Conservation (phyloP, 495 filamentous ascomycete genomes). For the Symbiotaphrina buchneri region DNA sequence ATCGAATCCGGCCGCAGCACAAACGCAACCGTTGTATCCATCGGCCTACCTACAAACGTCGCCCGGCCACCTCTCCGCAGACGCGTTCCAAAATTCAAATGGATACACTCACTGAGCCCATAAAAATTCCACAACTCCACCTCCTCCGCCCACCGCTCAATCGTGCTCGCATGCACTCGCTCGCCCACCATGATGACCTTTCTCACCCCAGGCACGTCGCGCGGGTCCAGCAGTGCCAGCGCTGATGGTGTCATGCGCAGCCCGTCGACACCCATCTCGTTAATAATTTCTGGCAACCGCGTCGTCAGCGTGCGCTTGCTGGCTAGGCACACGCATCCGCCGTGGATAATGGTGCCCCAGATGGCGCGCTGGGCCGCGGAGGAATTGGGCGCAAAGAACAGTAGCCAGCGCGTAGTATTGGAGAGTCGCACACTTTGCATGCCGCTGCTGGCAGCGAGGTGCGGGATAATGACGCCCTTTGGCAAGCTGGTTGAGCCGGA, state of each 20-base stretch:
- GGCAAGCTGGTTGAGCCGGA: conserved; percentile 20
- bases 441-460: conserved; percentile 8
- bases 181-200: conserved; percentile 20
- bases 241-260: conserved; percentile 31
- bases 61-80: no score
- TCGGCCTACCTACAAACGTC: conserved; percentile 2
- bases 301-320: conserved; percentile 16
- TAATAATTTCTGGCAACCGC: conserved; percentile 11
- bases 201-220: conserved; percentile 15
- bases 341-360: conserved; percentile 22
- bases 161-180: conserved; percentile 7
- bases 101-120: conserved; percentile 28
- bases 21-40: conserved; percentile 3
- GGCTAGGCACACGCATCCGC: conserved; percentile 42
- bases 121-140: conserved; percentile 15
- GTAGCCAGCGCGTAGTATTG: conserved; percentile 5
- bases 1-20: conserved; percentile 1
- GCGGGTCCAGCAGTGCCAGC: conserved; percentile 22
- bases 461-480: conserved; percentile 11
- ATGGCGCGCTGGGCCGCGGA: conserved; percentile 27
- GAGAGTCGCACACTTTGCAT: no score
- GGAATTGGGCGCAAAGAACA: conserved; percentile 16
- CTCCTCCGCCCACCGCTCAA: conserved; percentile 10
- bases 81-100: no score
- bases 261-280: conserved; percentile 11